Conservation (phyloP, 768 basidiomycete genomes). For the Amanita muscaria region DNA sequence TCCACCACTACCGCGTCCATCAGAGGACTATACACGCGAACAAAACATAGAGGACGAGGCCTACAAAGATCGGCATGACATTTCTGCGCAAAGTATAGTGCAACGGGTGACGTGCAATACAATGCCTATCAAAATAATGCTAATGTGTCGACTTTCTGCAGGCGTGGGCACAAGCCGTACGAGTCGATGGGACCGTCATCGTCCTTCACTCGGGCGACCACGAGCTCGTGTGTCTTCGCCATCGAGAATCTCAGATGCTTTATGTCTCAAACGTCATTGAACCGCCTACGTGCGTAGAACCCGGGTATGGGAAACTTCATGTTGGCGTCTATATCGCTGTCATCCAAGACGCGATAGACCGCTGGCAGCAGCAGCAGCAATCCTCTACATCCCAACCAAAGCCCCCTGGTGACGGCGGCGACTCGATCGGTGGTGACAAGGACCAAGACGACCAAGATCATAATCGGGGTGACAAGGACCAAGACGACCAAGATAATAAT, state of each 20-base stretch:
- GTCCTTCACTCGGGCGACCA: slow-evolving; percentile 15
- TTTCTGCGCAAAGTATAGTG: too few species aligned
- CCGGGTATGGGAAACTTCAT: slow-evolving; percentile 17
- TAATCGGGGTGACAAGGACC: too few species aligned
- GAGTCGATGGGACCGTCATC: too few species aligned
- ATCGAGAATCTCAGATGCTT: slow-evolving; percentile 13
- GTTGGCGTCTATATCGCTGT: slow-evolving; percentile 14
- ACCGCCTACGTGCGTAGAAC: slow-evolving; percentile 10
- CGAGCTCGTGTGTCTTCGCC: slow-evolving; percentile 10
- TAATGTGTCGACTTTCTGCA: slow-evolving; percentile 9
- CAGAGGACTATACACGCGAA: too few species aligned
- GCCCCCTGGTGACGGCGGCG: slow-evolving; percentile 6
- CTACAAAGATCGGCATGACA: too few species aligned
- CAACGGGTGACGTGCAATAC: slow-evolving; percentile 13
- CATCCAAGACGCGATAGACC: slow-evolving; percentile 15
- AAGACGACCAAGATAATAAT: slow-evolving; percentile 2
- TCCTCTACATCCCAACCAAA: background rate
- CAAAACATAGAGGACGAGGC: too few species aligned
- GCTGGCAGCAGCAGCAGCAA: slow-evolving; percentile 8
- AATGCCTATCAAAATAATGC: slow-evolving; percentile 7
- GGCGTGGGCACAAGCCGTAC: too few species aligned
- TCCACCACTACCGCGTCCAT: too few species aligned
- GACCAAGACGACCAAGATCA: too few species aligned
- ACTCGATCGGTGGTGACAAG: too few species aligned
- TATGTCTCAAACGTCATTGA: slow-evolving; percentile 13